Base-by-base conservation (phyloP, 2,329 filamentous ascomycete genomes). In the Fusarium ramigenum region DNA sequence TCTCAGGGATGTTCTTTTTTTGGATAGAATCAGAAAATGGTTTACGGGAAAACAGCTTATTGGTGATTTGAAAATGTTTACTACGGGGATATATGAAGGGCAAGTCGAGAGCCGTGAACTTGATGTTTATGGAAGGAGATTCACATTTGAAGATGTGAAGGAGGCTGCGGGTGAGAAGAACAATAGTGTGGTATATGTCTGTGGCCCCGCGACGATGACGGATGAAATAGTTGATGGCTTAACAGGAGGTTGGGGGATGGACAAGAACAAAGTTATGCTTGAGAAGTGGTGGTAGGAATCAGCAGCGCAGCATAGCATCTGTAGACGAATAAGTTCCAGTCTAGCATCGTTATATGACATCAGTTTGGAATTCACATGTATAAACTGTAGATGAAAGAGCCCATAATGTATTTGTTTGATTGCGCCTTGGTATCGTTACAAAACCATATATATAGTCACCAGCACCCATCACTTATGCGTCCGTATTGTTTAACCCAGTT, bases 121-220 rank as follows among this genome's bases (percentile, higher is more conserved):
- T 19, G 58, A 77, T 23, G 64, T 82, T 5, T 49, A 73, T 9
- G 69, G 76, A 10, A 81, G 86, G 23, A 84, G 89, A 34, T 84
- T 90, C 44, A 79, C 77, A 0, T 54, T 81, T 3, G 72, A 77
- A 0, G 87, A 90, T 72, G 70, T 90, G 8, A 75, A 78, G 11
- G 77, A 78, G 2, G 85, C 83, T 1, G 64, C 88, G 2, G 80
- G 52, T 9, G 43, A 83, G 30, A 83, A 66, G 4, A 44, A 80
- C 6, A 60, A 78, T 2, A 80, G 82, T 4, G 83, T 91, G 7
- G 88, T 90, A 18, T 94, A 93, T 79, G 82, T 94, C 1, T 94
- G 92, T 76, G 92, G 92, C 2, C 87, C 91, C 19, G 90, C 90
- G 16, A 75, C 76, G 6, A 93, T 93, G 92, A 93, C 91, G 4